Percentiles rank a stretch among this genome's conserved stretches.
These are phyloP conservation scores for Lumnitzera littorea DNA, from an alignment of 345 rosid species.

Conservation along the genomic window DNA sequence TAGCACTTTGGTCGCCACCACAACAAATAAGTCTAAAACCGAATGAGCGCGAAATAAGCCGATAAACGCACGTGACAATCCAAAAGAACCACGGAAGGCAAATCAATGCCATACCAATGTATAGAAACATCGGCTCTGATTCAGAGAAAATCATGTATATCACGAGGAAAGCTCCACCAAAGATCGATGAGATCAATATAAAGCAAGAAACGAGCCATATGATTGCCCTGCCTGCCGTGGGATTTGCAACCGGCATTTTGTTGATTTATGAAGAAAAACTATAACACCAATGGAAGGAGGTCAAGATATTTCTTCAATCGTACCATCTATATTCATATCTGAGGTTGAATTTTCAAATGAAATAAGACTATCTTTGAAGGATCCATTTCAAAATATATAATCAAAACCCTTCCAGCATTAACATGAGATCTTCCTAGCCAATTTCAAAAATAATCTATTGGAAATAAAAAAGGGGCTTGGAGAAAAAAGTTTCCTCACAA, in stretches of 20 bases:
- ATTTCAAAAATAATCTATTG: slow-evolving; percentile 25
- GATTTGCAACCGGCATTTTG: slow-evolving; percentile 67
- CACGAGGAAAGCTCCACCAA: slow-evolving; percentile 58
- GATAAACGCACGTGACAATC: slow-evolving; percentile 49
- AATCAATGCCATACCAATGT: slow-evolving; percentile 51
- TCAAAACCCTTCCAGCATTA: background rate
- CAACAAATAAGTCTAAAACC: slow-evolving; percentile 50
- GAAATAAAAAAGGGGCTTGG: slow-evolving; percentile 21
- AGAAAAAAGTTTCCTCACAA: background rate
- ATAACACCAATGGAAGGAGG: background rate
- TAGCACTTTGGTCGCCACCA: slow-evolving; percentile 14
- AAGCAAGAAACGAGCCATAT: slow-evolving; percentile 52
- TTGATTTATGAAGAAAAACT: background rate
- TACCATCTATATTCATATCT: slow-evolving; percentile 8
- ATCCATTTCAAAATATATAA: background rate
- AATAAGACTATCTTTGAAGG: slow-evolving; percentile 3
- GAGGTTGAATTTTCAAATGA: background rate
- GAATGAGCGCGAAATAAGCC: slow-evolving; percentile 42
- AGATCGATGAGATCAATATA: slow-evolving; percentile 31
- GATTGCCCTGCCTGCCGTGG: slow-evolving; percentile 47
- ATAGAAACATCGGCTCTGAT: slow-evolving; percentile 43
- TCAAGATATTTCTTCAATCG: background rate
- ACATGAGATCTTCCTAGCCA: slow-evolving; percentile 4
- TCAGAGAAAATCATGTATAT: slow-evolving; percentile 45
- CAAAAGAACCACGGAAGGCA: slow-evolving; percentile 87